Conservation (phyloP, 2,329 filamentous ascomycete genomes). For the Beauveria asiatica region DNA sequence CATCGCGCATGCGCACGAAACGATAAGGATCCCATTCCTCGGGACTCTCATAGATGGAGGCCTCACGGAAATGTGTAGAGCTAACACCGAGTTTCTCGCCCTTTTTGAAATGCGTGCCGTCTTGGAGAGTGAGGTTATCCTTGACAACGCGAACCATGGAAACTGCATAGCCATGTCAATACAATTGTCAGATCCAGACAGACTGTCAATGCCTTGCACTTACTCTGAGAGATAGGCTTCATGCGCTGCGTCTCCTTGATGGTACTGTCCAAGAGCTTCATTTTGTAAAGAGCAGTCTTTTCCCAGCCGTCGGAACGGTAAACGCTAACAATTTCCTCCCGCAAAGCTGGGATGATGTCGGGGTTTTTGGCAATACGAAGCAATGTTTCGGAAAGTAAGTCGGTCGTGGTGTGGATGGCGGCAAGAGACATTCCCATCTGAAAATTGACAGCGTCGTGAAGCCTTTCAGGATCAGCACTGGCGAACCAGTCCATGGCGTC, state of each 20-base stretch:
- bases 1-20: constrained; percentile 32
- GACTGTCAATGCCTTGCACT: not conserved
- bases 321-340: constrained; percentile 29
- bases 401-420: constrained; percentile 45
- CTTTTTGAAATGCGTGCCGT: constrained; percentile 11
- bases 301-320: constrained; percentile 27
- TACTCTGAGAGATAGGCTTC: constrained; percentile 29
- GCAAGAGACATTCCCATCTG: constrained; percentile 31
- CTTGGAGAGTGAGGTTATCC: constrained; percentile 9
- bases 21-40: constrained; percentile 37
- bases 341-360: constrained; percentile 27
- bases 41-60: constrained; percentile 27
- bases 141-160: constrained; percentile 9
- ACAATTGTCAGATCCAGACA: too few relatives aligned
- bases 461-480: constrained; percentile 25
- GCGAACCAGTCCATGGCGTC: constrained; percentile 50
- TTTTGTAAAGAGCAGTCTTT: constrained; percentile 32
- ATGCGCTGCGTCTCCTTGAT: constrained; percentile 43
- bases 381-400: constrained; percentile 16
- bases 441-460: constrained; percentile 11
- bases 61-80: not conserved
- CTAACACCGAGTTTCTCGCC: constrained; percentile 3
- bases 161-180: not conserved
- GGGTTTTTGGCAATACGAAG: constrained; percentile 31
- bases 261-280: constrained; percentile 40